A percentile compares a stretch with the other conserved stretches of the same genome.
Evolutionary conservation across 495 filamentous ascomycete genomes (phyloP).

Genomic region (Sporormia fimetaria): DNA sequence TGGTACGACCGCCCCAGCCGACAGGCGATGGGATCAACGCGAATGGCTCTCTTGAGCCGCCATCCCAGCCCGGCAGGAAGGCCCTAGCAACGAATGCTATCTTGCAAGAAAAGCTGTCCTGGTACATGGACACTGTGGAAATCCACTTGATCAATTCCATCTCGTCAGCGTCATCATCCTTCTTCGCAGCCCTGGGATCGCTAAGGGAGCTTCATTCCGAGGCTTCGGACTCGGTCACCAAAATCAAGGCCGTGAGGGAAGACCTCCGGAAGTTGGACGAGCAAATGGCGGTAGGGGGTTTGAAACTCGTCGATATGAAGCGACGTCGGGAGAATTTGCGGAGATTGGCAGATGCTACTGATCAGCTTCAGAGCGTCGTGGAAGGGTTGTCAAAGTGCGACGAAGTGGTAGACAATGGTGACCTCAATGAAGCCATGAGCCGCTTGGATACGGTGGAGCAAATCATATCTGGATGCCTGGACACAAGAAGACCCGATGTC

Average conservation of each 20-base stretch:
- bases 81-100: slow-evolving; percentile 94
- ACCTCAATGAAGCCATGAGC: slow-evolving; percentile 67
- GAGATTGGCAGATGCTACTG: slow-evolving; percentile 68
- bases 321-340: slow-evolving; percentile 73
- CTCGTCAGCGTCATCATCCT: slow-evolving; percentile 85
- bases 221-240: slow-evolving; percentile 78
- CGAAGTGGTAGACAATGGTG: slow-evolving; percentile 63
- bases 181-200: slow-evolving; percentile 90
- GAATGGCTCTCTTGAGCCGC: slow-evolving; percentile 53
- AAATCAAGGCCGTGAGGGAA: slow-evolving; percentile 68
- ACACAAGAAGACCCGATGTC: too few relatives aligned
- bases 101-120: slow-evolving; percentile 96
- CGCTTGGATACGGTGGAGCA: slow-evolving; percentile 65
- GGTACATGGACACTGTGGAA: slow-evolving; percentile 99
- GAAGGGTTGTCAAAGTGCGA: slow-evolving; percentile 68
- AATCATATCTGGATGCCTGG: slow-evolving; percentile 58
- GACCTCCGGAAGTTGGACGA: slow-evolving; percentile 72
- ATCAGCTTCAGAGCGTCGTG: slow-evolving; percentile 69
- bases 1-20: slow-evolving; percentile 57
- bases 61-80: slow-evolving; percentile 51
- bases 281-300: slow-evolving; percentile 74
- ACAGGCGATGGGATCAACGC: slow-evolving; percentile 42
- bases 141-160: slow-evolving; percentile 95
- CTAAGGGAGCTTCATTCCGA: slow-evolving; percentile 83
- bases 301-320: slow-evolving; percentile 75